Conservation (phyloP, 129 eudicot species). For the Pittosporum tobira region DNA sequence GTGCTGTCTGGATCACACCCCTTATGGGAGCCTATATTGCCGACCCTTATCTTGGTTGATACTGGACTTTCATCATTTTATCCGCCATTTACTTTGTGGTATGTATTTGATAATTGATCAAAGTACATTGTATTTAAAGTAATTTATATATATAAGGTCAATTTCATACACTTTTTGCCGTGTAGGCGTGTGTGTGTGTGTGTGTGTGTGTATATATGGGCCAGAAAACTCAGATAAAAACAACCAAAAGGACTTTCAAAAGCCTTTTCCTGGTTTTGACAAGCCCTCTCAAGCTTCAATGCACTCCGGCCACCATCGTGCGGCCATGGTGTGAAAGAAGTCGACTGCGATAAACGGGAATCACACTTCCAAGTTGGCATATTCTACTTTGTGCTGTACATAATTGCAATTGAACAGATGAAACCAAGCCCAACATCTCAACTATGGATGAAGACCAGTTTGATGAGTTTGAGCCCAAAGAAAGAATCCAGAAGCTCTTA, state of each 20-base stretch:
- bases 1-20: conserved; percentile 60
- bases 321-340: conserved; percentile 24
- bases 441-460: conserved; percentile 50
- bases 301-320: conserved; percentile 51
- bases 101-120: no score
- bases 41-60: conserved; percentile 49
- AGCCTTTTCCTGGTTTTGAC: no score
- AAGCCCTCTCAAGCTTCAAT: no score
- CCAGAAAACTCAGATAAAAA: no score
- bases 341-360: conserved; percentile 36
- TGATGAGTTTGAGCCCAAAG: conserved; percentile 1
- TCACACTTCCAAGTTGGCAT: conserved; percentile 41
- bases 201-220: no score
- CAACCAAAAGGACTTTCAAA: no score
- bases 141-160: no score
- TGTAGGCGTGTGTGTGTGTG: no score
- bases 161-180: no score
- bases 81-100: conserved; percentile 40
- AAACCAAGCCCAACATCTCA: conserved; percentile 79
- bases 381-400: conserved; percentile 52
- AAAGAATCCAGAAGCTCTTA: conserved; percentile 36
- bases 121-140: no score
- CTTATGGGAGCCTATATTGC: conserved; percentile 58
- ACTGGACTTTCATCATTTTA: conserved; percentile 54
- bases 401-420: conserved; percentile 60